Evolutionary conservation across 345 rosid genomes (phyloP), one percentile per base, ranked within the genome.

Genomic region (Corchorus capsularis): DNA sequence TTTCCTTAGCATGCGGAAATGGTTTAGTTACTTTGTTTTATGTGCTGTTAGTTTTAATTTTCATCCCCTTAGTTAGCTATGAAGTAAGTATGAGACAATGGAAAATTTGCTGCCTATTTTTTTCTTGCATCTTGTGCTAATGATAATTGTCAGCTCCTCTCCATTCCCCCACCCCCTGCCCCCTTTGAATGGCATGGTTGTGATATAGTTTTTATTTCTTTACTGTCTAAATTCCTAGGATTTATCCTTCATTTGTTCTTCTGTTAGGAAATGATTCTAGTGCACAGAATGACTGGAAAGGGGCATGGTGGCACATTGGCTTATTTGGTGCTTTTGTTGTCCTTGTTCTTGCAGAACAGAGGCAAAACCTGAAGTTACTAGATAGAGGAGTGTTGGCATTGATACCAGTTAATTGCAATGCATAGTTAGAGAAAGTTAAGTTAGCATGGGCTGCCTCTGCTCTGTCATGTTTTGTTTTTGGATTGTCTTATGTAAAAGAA

Each of bases 251-350:
- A 27, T 27, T 27, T 27, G 27, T 64, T n/a, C n/a, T n/a, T 45
- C 63, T 78, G 68, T 65, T 82, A 96, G 99, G 91, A 76, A 93
- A 93, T 89, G 94, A 92, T 82, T 83, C 98, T 64, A 92, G 89
- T 71, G 97, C 92, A 67, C 95, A 92, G 80, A 96, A 96, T 75
- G 85, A 96, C 82, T 94, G 99, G 98, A 93, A 89, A 78, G 99
- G 99, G 54, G 90, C 93, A 27, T 96, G 99, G 98, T 91, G 97
- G 98, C 97, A 93, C 83, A 87, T 27, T 27, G 27, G 27, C 27
- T 27, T 27, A 27, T 27, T 27, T 27, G 27, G 27, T 27, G 27
- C 1, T 27, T 27, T 27, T 27, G 27, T 27, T 27, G 1, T 27
- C 27, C 27, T 27, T 27, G 27, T 27, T 27, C 27, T 27, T 27